These are phyloP conservation scores for Noccaea bulbosa DNA, from an alignment of 345 rosid species.

Conservation along the genomic window DNA sequence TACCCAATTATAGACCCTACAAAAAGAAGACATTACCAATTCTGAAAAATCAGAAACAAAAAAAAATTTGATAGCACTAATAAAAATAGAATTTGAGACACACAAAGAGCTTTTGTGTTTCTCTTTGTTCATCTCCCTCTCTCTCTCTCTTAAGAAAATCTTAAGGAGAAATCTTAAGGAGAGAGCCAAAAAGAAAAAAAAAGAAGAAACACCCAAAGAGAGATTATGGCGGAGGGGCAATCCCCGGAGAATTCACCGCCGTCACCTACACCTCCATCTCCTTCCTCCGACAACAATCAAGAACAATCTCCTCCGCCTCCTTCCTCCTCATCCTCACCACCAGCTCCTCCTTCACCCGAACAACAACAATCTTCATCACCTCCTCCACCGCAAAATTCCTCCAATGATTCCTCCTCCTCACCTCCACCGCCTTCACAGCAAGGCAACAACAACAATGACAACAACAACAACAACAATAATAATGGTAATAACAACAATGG, in stretches of 20 bases:
- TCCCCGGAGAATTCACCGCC: constrained; percentile 46
- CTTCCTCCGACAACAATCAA: constrained; percentile 32
- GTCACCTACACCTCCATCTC: constrained; percentile 48
- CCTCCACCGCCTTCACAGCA: constrained; percentile 43
- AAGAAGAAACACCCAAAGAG: constrained; percentile 19
- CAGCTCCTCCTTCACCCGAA: constrained; percentile 37
- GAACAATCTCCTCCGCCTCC: constrained; percentile 46
- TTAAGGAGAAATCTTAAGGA: constrained; percentile 31
- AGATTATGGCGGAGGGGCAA: constrained; percentile 49
- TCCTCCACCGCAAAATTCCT: constrained; percentile 22
- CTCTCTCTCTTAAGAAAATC: constrained; percentile 31
- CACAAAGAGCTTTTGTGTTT: constrained; percentile 40
- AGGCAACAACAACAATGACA: constrained; percentile 33
- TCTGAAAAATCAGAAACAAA: not conserved
- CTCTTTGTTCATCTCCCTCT: constrained; percentile 27
- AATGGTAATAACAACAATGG: not conserved
- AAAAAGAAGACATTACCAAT: constrained; percentile 37
- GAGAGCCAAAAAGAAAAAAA: not conserved
- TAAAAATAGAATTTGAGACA: constrained; percentile 38
- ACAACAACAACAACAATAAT: not conserved
- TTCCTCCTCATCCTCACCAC: constrained; percentile 33
- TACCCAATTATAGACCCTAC: constrained; percentile 36
- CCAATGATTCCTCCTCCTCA: constrained; percentile 23
- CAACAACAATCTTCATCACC: constrained; percentile 41
- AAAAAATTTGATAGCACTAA: constrained; percentile 7